Percentiles rank a stretch among this genome's conserved stretches.
These are phyloP conservation scores for Sideroxylon spinosum DNA, from an alignment of 179 eudicot genomes.

Conservation along the genomic window DNA sequence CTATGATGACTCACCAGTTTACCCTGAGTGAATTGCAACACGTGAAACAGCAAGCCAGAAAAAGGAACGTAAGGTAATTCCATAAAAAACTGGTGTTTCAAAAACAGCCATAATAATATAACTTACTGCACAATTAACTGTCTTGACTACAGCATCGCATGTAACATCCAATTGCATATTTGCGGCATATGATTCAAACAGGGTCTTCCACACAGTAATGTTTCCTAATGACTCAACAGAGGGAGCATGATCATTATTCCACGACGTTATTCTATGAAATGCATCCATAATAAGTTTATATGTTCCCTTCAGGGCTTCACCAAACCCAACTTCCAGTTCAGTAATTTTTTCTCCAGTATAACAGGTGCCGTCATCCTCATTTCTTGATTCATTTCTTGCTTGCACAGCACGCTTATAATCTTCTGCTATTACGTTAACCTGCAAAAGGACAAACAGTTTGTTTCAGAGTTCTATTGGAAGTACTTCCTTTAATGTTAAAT, in stretches of 20 bases:
- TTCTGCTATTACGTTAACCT: constrained; percentile 23
- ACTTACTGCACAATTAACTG: constrained; percentile 61
- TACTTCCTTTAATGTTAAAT: neutral
- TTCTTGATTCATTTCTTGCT: constrained; percentile 20
- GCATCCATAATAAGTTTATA: constrained; percentile 33
- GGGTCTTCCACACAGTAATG: constrained; percentile 50
- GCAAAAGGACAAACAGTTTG: constrained; percentile 3
- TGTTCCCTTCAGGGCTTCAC: constrained; percentile 34
- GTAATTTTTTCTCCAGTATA: constrained; percentile 18
- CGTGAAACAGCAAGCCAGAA: constrained; percentile 5
- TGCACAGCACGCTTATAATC: constrained; percentile 18
- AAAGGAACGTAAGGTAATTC: neutral
- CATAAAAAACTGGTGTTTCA: neutral
- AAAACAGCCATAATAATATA: neutral
- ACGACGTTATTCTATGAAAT: constrained; percentile 39
- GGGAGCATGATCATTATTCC: constrained; percentile 25
- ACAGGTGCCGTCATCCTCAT: constrained; percentile 4
- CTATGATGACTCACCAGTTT: constrained; percentile 38
- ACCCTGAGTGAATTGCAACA: constrained; percentile 40
- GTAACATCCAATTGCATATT: constrained; percentile 53
- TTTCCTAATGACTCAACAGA: constrained; percentile 41
- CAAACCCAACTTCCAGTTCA: constrained; percentile 36
- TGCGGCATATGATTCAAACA: constrained; percentile 47
- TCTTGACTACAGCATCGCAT: constrained; percentile 41
- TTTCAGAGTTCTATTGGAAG: constrained; percentile 6